Evolutionary conservation across 768 basidiomycete genomes (phyloP).

Genomic region (Tulasnella sp.): DNA sequence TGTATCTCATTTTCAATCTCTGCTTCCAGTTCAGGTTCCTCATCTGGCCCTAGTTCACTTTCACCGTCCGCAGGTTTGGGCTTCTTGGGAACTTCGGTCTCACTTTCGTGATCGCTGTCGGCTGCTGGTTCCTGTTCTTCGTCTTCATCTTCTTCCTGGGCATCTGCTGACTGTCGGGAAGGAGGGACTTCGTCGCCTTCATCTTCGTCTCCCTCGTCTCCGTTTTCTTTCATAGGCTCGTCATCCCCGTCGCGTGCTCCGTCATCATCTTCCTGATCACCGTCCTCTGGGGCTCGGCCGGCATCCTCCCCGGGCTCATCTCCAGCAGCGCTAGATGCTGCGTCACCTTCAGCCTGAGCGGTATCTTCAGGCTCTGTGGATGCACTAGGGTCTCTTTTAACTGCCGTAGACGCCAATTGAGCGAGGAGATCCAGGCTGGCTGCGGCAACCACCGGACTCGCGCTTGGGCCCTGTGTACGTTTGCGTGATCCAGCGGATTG

Average conservation of each 20-base stretch:
- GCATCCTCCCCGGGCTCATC: not conserved
- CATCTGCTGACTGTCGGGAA: constrained; percentile 25
- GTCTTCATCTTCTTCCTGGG: constrained; percentile 34
- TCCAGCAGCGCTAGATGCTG: constrained; percentile 9
- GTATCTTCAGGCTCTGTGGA: not conserved
- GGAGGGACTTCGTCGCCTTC: constrained; percentile 1
- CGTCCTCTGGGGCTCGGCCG: not conserved
- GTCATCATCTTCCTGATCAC: constrained; percentile 20
- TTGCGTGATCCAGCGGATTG: not conserved
- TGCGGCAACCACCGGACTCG: not conserved
- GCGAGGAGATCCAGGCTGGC: constrained; percentile 15
- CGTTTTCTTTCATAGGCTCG: constrained; percentile 11
- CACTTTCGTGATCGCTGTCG: constrained; percentile 34
- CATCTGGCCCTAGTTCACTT: constrained; percentile 34
- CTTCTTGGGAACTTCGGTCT: not conserved
- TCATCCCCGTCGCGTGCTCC: constrained; percentile 35
- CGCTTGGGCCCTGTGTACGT: not conserved
- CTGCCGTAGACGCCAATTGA: not conserved
- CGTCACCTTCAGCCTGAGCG: not conserved
- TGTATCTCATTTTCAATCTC: constrained; percentile 59
- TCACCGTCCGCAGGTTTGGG: not conserved
- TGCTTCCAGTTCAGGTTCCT: constrained; percentile 38
- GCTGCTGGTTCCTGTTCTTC: constrained; percentile 28
- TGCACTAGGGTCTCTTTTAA: not conserved
- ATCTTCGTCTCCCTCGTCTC: constrained; percentile 19